Evolutionary conservation across 164 flowering plant species (phyloP), one percentile per base, ranked within the genome.

Genomic region (Chimonanthus salicifolius): DNA sequence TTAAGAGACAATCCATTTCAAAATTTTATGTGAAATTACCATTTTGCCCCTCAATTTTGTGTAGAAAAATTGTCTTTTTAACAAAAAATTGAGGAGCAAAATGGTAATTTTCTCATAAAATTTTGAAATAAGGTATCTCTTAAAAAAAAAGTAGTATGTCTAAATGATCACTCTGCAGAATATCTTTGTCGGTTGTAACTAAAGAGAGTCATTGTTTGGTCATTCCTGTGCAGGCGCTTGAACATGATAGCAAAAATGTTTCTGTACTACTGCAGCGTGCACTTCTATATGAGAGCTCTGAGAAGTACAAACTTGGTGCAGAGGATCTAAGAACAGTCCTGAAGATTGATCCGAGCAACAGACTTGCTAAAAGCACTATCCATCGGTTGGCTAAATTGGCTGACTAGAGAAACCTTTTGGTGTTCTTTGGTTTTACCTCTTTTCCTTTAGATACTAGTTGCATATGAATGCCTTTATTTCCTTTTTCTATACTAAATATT

Each of bases 271-370:
- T 95, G 13, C 98, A 95, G 76, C 97, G 99, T 67, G 99, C 99
- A 5, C 94, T 95, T 64, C 77, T 95, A 62, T 95, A 95, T 73
- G 99, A 95, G 84, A 95, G 99, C 75, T 90, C 88, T 80, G 99
- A 95, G 69, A 95, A 95, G 73, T 95, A 95, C 84, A 95, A 80
- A 76, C 97, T 95, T 78, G 99, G 99, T 7, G 99, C 99, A 2
- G 98, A 95, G 80, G 99, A 95, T 80, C 85, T 95, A 54, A 86
- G 97, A 74, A 83, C 85, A 18, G 99, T 93, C 74, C 80, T 95
- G 88, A 95, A 90, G 83, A 78, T 90, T 73, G 99, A 95, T 84
- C 98, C 98, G 47, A 79, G 82, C 58, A 95, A 95, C 79, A 85
- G 98, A 77, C 78, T 95, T 74, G 99, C 99, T n/a, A 87, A 89